Evolutionary conservation across 2,329 filamentous ascomycete species (phyloP), one percentile per base, ranked within the genome.

Genomic region (Tolypocladium ophioglossoides): DNA sequence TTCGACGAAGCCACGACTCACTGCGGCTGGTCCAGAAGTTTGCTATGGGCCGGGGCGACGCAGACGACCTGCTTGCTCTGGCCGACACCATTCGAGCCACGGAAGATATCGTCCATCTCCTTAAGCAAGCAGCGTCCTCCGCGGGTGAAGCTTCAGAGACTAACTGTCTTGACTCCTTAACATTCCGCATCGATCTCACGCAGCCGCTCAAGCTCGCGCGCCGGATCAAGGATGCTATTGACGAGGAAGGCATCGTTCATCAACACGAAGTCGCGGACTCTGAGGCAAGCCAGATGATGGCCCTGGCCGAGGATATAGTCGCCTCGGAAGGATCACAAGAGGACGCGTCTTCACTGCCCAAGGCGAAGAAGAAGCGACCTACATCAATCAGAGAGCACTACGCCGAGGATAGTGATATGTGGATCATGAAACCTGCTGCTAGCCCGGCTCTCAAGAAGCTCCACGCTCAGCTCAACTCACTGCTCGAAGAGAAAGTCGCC

Each of bases 1-100:
- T 99, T 2, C 82, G 83, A 57, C 79, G 83, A 27, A 92, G 85
- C 52, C 85, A 90, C 62, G 94, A 99, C 70, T 90, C 89, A 2
- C 86, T 95, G 64, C 87, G 94, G 1, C 76, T 99, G 3, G 84
- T 96, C 2, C 94, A 97, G 64, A 96, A 94, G 66, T 97, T 99
- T 68, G 88, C 92, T 0, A 80, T 97, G 10, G 91, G 92, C 12
- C 83, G 89, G 58, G 94, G 92, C n/a, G 88, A 95, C 63, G 80
- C 92, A 1, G 92, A 97, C 65, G 94, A 97, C 68, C 78, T 99
- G 39, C 75, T 97, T 46, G 87, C 84, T 51, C 76, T 99, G 16
- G 89, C 89, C 1, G 86, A 81, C 60, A 96, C 94, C 0, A 88
- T 97, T 56, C 71, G 80, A 52, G 84, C 87, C 7, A 91, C 89